Percentiles rank a stretch among this genome's conserved stretches.
phyloP scores from a whole-genome alignment of 179 eudicot genomes.

The Heliamphora pulchella region DNA sequence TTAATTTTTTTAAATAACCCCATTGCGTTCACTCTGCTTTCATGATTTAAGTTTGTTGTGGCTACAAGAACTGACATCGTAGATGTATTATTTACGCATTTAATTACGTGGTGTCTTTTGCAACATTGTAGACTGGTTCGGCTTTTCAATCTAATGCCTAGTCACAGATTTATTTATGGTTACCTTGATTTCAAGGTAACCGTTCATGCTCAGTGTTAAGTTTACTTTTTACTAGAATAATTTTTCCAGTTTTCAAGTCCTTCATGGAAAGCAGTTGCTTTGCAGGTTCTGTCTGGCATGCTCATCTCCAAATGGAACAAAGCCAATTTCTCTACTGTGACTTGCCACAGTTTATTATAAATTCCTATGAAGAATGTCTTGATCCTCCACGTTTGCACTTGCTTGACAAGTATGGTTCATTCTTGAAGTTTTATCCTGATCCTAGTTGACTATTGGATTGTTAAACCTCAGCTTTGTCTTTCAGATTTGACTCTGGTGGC shows the following conservation, averaged over 20 bases:
- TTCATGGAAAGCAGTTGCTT: constrained; percentile 28
- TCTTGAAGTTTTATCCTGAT: constrained; percentile 12
- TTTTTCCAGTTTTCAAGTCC: constrained; percentile 11
- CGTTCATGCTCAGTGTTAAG: neutral
- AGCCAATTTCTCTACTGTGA: constrained; percentile 68
- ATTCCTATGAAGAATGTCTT: constrained; percentile 75
- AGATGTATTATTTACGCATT: neutral
- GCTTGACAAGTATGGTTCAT: constrained; percentile 71
- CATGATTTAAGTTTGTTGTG: neutral
- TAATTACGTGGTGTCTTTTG: neutral
- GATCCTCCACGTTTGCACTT: constrained; percentile 74
- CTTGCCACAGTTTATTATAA: constrained; percentile 74
- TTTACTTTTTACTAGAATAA: neutral
- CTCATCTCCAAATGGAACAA: constrained; percentile 44
- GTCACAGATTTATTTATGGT: neutral
- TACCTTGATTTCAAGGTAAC: neutral
- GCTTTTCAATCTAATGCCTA: neutral
- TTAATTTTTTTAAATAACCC: neutral
- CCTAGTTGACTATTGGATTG: constrained; percentile 12
- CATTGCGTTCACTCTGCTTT: neutral
- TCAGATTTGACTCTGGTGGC: constrained; percentile 87
- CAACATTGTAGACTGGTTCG: neutral
- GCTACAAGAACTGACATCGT: neutral
- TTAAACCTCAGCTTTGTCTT: constrained; percentile 18
- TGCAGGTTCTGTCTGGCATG: constrained; percentile 88